These are phyloP conservation scores for Boechera divaricarpa DNA, from an alignment of 345 rosid genomes.

Conservation along the genomic window DNA sequence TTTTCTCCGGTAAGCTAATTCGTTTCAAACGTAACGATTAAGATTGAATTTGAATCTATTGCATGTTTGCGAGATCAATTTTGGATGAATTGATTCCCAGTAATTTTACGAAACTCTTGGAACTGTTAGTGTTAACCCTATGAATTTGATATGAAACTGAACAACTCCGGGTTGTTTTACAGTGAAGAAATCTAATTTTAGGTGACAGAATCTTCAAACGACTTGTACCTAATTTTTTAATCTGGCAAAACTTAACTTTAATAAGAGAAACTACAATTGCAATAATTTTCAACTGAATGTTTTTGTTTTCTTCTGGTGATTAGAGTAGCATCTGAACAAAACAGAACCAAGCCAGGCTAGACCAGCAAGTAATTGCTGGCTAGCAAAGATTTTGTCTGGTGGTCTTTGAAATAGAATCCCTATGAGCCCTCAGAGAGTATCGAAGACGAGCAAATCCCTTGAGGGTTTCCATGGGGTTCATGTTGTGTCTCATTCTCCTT, in stretches of 20 bases:
- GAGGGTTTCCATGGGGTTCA: constrained; percentile 81
- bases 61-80: constrained; percentile 20
- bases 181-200: constrained; percentile 33
- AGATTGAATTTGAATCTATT: constrained; percentile 5
- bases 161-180: background rate
- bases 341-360: constrained; percentile 36
- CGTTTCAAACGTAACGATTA: background rate
- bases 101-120: background rate
- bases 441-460: constrained; percentile 57
- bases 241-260: constrained; percentile 7
- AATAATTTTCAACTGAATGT: background rate
- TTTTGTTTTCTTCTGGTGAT: constrained; percentile 25
- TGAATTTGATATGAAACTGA: constrained; percentile 16
- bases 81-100: background rate
- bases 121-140: background rate
- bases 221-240: background rate
- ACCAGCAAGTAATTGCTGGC: constrained; percentile 81
- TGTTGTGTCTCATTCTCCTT: constrained; percentile 79
- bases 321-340: constrained; percentile 21
- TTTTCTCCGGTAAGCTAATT: background rate
- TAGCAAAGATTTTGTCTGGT: constrained; percentile 28
- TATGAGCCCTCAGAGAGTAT: constrained; percentile 60
- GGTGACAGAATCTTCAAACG: background rate
- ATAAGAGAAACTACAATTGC: background rate
- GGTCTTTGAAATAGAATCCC: constrained; percentile 28